phyloP scores from a whole-genome alignment of 179 eudicot species.

The Heliamphora ciliata region DNA sequence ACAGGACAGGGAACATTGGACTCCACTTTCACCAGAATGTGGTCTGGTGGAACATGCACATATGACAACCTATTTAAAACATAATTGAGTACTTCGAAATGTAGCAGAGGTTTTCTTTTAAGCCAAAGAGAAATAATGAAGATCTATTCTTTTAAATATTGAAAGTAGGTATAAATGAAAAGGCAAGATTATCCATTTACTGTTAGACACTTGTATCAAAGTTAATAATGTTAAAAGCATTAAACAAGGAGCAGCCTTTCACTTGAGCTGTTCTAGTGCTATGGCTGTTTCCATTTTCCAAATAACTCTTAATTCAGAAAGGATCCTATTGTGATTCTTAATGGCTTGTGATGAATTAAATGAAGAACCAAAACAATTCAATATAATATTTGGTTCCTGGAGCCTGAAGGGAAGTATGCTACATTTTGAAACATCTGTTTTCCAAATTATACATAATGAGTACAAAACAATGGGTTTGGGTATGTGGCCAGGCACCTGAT shows the following conservation, averaged over 20 bases:
- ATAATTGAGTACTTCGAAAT: not conserved
- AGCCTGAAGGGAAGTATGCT: not conserved
- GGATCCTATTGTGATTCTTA: not conserved
- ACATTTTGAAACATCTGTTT: not conserved
- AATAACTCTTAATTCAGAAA: not conserved
- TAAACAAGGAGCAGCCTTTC: not conserved
- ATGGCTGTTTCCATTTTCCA: not conserved
- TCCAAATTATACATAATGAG: not conserved
- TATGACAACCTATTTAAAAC: not conserved
- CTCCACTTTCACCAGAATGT: not conserved
- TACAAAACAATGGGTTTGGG: not conserved
- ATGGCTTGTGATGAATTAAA: not conserved
- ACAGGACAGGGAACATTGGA: not conserved
- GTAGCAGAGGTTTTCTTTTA: not conserved
- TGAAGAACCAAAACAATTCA: not conserved
- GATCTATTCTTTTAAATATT: no score
- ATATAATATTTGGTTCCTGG: not conserved
- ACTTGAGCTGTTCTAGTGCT: constrained; percentile 5
- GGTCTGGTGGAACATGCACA: not conserved
- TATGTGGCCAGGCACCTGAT: not conserved
- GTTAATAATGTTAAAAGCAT: not conserved
- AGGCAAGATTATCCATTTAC: not conserved
- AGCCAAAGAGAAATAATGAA: not conserved
- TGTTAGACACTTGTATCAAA: not conserved
- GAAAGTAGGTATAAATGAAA: no score